Evolutionary conservation across 371 early-diverging fungal genomes (phyloP), one percentile per base, ranked within the genome.

Genomic region (Mucor indicus): DNA sequence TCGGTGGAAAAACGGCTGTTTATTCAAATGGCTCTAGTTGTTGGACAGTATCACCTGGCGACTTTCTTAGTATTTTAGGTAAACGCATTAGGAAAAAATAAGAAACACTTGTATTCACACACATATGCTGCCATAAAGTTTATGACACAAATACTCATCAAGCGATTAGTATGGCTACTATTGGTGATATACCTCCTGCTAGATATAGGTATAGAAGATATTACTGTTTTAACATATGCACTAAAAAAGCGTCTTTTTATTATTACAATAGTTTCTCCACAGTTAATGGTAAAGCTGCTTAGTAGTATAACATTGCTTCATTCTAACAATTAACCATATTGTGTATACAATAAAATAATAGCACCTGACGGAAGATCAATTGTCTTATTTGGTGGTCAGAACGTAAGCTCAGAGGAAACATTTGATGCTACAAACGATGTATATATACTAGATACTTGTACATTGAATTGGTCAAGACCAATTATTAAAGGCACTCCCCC

Each of bases 51-150:
- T 31, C 35, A 12, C 21, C 57, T 32, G 64, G 58, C 13, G 73
- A 64, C 48, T 72, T 69, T 36, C 51, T 48, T 25, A 72, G 64
- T 48, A 54, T 61, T 8, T 50, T 69, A 1, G 55, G 60, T 67
- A 62, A 45, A 56, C 41, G 11, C 29, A 27, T 27, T 7, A 27
- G 11, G 29, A 27, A 27, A 7, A 27, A 27, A 27, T 7, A 27
- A 17, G 20, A 20, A n/a, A n/a, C n/a, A n/a, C 27, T 15, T 31
- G 4, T 10, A 20, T 38, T 7, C n/a, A n/a, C n/a, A n/a, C n/a
- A n/a, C 36, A 4, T 36, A 15, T 6, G n/a, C n/a, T n/a, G n/a
- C n/a, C n/a, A 3, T 25, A 3, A 29, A 68, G 65, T 69, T 0
- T 64, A 51, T 44, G 69, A 69, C 50, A 64, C 58, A 15, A 29